phyloP scores from a whole-genome alignment of 257 asterid genomes.

The Penstemon eatonii region DNA sequence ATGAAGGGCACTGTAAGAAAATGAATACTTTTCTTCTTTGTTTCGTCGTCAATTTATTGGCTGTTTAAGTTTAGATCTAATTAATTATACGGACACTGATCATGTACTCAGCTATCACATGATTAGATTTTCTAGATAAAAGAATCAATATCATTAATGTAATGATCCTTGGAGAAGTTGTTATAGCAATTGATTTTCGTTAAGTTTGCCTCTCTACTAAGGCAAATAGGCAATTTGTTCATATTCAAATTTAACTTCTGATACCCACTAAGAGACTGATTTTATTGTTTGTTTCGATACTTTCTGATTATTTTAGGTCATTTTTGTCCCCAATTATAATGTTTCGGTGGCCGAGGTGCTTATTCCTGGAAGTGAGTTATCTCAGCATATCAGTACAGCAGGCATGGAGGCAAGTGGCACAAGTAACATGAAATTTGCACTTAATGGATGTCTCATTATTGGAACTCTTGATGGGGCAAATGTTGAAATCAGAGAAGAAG shows the following conservation, averaged over 20 bases:
- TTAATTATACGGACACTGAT: slow-evolving; percentile 3
- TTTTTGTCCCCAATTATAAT: slow-evolving; percentile 95
- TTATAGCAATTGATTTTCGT: neutral
- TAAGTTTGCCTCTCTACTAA: neutral
- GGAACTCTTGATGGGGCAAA: slow-evolving; percentile 99
- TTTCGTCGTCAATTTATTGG: neutral
- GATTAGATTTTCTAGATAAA: neutral
- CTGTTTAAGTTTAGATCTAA: neutral
- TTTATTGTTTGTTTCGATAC: neutral
- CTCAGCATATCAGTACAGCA: slow-evolving; percentile 98
- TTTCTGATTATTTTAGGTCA: slow-evolving; percentile 48
- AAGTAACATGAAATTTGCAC: slow-evolving; percentile 98
- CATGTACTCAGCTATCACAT: neutral
- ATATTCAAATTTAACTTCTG: neutral
- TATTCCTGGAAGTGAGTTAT: slow-evolving; percentile 97
- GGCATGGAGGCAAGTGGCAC: slow-evolving; percentile 99
- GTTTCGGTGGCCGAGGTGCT: slow-evolving; percentile 98
- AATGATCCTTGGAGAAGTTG: neutral
- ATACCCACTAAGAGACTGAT: slow-evolving; percentile 6
- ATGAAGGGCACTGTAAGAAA: neutral
- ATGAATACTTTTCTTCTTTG: neutral
- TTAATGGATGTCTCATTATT: slow-evolving; percentile 92
- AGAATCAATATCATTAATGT: neutral
- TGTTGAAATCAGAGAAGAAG: slow-evolving; percentile 96
- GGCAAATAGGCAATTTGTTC: neutral